A percentile compares a stretch with the other conserved stretches of the same genome.
Evolutionary conservation across 208 protist genomes (phyloP).

Genomic region (Trypanosomatidae sp.): DNA sequence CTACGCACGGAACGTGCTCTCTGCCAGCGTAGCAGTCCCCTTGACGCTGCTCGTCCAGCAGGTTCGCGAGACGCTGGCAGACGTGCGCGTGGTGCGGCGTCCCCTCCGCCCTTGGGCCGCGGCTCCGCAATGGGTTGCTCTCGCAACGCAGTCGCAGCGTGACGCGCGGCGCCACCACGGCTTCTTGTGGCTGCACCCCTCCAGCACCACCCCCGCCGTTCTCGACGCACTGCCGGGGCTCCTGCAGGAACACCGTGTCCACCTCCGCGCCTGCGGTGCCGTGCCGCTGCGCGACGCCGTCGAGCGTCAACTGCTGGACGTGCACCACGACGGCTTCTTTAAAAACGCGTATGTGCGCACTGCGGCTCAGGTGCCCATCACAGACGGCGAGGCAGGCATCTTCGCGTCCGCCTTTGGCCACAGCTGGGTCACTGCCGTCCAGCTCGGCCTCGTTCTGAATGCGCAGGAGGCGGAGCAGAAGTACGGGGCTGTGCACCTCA

Average conservation of each 20-base stretch:
- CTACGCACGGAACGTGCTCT: not conserved
- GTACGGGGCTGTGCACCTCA: constrained; percentile 40
- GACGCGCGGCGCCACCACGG: constrained; percentile 53
- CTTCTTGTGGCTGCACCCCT: constrained; percentile 86
- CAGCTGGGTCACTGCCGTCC: constrained; percentile 59
- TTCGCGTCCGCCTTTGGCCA: constrained; percentile 66
- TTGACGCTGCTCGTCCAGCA: constrained; percentile 14
- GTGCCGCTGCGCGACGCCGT: constrained; percentile 43
- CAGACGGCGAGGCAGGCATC: constrained; percentile 29
- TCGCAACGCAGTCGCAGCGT: constrained; percentile 17
- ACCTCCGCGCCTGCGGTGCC: constrained; percentile 44
- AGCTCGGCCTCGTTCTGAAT: constrained; percentile 71
- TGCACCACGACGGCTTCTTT: constrained; percentile 51
- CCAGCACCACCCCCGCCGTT: constrained; percentile 45
- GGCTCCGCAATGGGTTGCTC: constrained; percentile 8
- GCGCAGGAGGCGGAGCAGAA: constrained; percentile 50
- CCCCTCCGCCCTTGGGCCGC: not conserved
- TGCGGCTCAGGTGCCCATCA: constrained; percentile 55
- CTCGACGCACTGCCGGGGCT: constrained; percentile 35
- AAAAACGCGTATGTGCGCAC: constrained; percentile 62
- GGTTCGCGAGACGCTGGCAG: constrained; percentile 19
- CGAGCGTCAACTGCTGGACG: constrained; percentile 52
- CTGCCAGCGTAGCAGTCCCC: constrained; percentile 8
- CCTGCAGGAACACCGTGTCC: constrained; percentile 45
- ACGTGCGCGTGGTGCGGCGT: not conserved